Conservation (phyloP, 345 rosid genomes). For the thale cress (Arabidopsis thaliana) region TAIR10.1 NC_003076.8:6527501-6528000, state of each 20-base stretch:
- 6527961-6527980: slow-evolving; percentile 1
- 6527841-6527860: slow-evolving; percentile 2
- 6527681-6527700: slow-evolving; percentile 90
- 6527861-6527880: slow-evolving; percentile 84
- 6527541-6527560: slow-evolving; percentile 84
- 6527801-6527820: slow-evolving; percentile 26
- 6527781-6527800: slow-evolving; percentile 30
- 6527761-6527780: slow-evolving; percentile 78
- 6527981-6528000: slow-evolving; percentile 59
- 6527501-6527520: slow-evolving; percentile 88
- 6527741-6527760: slow-evolving; percentile 89
- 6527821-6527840: neutral
- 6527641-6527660: slow-evolving; percentile 63
- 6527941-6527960: slow-evolving; percentile 23
- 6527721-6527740: slow-evolving; percentile 97
- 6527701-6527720: slow-evolving; percentile 79
- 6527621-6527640: slow-evolving; percentile 10
- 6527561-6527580: slow-evolving; percentile 94
- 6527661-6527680: slow-evolving; percentile 72
- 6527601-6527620: neutral
- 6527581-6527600: slow-evolving; percentile 26
- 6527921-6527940: slow-evolving; percentile 42
- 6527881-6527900: slow-evolving; percentile 89
- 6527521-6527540: slow-evolving; percentile 85
- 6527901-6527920: slow-evolving; percentile 90